phyloP scores from a whole-genome alignment of 768 basidiomycete genomes.

The Serendipita indica region DNA sequence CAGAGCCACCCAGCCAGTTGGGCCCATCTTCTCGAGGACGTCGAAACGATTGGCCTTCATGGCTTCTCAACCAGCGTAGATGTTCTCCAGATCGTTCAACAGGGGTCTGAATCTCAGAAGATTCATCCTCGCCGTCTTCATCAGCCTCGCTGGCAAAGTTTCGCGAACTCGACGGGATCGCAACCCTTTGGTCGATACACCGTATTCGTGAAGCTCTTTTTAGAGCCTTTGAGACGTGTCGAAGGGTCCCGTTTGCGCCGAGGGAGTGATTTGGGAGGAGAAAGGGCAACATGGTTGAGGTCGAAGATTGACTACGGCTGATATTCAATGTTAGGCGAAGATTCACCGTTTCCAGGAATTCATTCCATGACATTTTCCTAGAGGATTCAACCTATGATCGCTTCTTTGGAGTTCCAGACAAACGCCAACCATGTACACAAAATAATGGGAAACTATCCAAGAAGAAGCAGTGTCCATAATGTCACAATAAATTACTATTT shows the following conservation, averaged over 20 bases:
- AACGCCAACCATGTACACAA: no score
- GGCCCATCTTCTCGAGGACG: constrained; percentile 29
- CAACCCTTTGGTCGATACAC: no score
- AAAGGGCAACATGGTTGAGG: background rate
- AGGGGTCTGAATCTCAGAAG: constrained; percentile 17
- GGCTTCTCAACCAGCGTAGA: constrained; percentile 27
- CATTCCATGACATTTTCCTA: no score
- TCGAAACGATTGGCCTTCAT: constrained; percentile 31
- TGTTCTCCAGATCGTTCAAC: constrained; percentile 9
- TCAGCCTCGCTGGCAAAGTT: constrained; percentile 2
- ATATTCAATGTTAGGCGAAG: no score
- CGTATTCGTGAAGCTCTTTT: no score
- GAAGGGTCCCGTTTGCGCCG: background rate
- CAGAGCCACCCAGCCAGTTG: constrained; percentile 47
- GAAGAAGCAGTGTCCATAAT: background rate
- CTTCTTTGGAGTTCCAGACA: no score
- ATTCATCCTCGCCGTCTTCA: constrained; percentile 16
- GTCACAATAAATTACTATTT: background rate
- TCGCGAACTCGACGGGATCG: background rate
- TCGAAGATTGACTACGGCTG: background rate
- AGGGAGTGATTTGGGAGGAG: background rate
- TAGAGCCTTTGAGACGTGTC: no score
- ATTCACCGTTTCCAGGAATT: no score
- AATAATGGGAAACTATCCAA: background rate
- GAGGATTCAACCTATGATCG: no score